phyloP scores from a whole-genome alignment of 1,284 basidiomycete species.

The Mycena citricolor region DNA sequence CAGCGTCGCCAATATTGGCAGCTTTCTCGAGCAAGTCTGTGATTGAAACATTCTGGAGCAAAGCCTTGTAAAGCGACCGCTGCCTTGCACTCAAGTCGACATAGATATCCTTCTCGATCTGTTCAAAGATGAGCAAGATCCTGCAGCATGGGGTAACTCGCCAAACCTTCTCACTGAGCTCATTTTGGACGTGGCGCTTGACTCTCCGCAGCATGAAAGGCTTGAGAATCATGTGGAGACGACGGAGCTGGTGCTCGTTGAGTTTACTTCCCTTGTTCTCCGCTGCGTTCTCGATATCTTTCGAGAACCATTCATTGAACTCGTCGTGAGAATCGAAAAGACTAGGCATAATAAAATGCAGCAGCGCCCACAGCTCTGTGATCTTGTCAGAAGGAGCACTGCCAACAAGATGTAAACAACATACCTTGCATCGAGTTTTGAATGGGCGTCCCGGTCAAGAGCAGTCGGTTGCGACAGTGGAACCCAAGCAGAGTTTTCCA shows the following conservation, averaged over 20 bases:
- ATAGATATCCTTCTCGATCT: slow-evolving; percentile 97
- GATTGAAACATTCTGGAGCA: slow-evolving; percentile 93
- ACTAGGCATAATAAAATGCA: slow-evolving; percentile 99
- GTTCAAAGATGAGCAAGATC: slow-evolving; percentile 13
- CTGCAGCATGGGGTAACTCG: slow-evolving; percentile 36
- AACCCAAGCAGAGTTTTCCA: slow-evolving; percentile 98
- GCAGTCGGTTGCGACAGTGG: slow-evolving; percentile 92
- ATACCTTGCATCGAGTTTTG: slow-evolving; percentile 99
- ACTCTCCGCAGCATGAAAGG: slow-evolving; percentile 99
- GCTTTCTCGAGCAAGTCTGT: slow-evolving; percentile 94
- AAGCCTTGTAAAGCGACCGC: slow-evolving; percentile 86
- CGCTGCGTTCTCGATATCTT: slow-evolving; percentile 95
- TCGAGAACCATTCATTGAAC: slow-evolving; percentile 99
- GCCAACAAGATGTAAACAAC: slow-evolving; percentile 23
- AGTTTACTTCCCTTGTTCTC: slow-evolving; percentile 90
- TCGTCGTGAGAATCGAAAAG: slow-evolving; percentile 99
- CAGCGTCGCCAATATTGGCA: slow-evolving; percentile 84
- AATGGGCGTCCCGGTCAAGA: slow-evolving; percentile 97
- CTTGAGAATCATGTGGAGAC: slow-evolving; percentile 98
- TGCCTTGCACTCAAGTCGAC: slow-evolving; percentile 95
- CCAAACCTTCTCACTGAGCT: slow-evolving; percentile 95
- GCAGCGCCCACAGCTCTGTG: slow-evolving; percentile 95
- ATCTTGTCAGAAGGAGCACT: slow-evolving; percentile 13
- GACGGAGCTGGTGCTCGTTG: slow-evolving; percentile 93
- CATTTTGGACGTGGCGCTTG: slow-evolving; percentile 99